Percentiles rank a stretch among this genome's conserved stretches.
These are phyloP conservation scores for Chalciporus sphaerocephalus DNA, from an alignment of 768 basidiomycete genomes.

Conservation along the genomic window DNA sequence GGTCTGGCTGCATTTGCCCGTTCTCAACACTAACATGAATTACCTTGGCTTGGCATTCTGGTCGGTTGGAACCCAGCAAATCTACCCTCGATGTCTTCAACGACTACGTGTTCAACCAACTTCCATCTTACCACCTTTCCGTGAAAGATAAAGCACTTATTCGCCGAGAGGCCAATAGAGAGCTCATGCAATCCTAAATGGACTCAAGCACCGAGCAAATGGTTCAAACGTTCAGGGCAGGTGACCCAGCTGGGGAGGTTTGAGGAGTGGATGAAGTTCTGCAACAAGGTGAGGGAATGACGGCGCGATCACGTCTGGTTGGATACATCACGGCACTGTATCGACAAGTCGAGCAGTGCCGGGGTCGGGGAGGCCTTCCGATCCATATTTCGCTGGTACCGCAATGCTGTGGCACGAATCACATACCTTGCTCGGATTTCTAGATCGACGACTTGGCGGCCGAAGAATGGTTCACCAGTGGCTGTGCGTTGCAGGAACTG, in stretches of 20 bases:
- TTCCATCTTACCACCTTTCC: no score
- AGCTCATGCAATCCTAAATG: no score
- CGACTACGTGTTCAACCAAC: no score
- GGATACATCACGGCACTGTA: slow-evolving; percentile 23
- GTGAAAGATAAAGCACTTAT: no score
- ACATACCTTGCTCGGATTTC: slow-evolving; percentile 12
- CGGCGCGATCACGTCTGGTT: slow-evolving; percentile 16
- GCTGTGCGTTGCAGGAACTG: slow-evolving; percentile 17
- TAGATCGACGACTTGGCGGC: slow-evolving; percentile 7
- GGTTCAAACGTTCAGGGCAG: slow-evolving; percentile 8
- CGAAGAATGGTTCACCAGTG: slow-evolving; percentile 18
- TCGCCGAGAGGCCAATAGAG: no score
- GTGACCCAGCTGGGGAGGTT: slow-evolving; percentile 3
- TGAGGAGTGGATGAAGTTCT: slow-evolving; percentile 9
- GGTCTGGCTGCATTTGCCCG: no score
- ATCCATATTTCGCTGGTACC: slow-evolving; percentile 29
- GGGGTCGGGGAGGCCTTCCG: slow-evolving; percentile 24
- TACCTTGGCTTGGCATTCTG: no score
- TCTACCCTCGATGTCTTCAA: no score
- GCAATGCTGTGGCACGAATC: slow-evolving; percentile 14
- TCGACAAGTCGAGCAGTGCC: slow-evolving; percentile 22
- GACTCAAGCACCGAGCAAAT: not conserved
- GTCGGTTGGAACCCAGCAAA: no score
- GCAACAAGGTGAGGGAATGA: slow-evolving; percentile 8
- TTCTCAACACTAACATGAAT: no score